Percentiles rank a stretch among this genome's conserved stretches.
Evolutionary conservation across 257 asterid species (phyloP).

Genomic region (Solanum chiquidenum): DNA sequence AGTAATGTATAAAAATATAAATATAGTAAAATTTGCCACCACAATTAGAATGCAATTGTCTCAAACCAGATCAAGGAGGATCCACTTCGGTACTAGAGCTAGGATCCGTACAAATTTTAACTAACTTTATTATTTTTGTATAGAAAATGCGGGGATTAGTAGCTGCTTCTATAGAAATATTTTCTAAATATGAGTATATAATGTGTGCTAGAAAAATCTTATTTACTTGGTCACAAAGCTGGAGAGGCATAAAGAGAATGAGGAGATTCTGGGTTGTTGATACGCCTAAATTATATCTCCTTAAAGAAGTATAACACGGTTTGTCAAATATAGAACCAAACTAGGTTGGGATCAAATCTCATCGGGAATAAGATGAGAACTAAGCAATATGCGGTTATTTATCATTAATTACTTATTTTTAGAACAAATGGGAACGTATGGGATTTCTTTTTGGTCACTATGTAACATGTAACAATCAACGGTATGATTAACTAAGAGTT

Average conservation of each 20-base stretch:
- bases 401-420: too few species aligned
- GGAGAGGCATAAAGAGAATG: not conserved
- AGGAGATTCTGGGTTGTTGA: too few species aligned
- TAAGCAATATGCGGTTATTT: not conserved
- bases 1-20: not conserved
- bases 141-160: not conserved
- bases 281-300: not conserved
- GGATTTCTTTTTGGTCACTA: too few species aligned
- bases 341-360: not conserved
- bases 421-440: not conserved
- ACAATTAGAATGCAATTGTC: not conserved
- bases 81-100: not conserved
- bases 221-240: not conserved
- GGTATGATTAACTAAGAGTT: not conserved
- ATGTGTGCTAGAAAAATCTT: not conserved
- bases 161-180: not conserved
- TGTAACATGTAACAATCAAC: not conserved
- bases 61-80: not conserved
- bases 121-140: not conserved
- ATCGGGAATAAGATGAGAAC: not conserved
- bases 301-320: not conserved
- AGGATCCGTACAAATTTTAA: not conserved
- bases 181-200: not conserved
- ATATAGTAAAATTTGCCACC: not conserved
- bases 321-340: not conserved